A percentile compares a stretch with the other conserved stretches of the same genome.
These are phyloP conservation scores for Paraconiothyrium brasiliense DNA, from an alignment of 2,329 filamentous ascomycete genomes.

Conservation along the genomic window DNA sequence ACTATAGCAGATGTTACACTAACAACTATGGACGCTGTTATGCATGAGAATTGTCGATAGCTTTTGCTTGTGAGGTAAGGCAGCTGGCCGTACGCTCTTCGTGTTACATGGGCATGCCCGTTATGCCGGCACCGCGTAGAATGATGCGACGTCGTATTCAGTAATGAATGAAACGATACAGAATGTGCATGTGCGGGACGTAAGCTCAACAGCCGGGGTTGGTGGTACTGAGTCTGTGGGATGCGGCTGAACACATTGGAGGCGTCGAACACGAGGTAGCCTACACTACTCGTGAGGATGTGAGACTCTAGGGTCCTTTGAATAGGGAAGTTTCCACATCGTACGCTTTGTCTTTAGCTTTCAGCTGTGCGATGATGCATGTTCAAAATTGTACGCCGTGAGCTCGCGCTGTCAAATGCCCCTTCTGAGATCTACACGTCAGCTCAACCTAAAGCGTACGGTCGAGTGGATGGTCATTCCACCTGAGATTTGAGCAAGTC, in stretches of 20 bases:
- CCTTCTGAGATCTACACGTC: too few relatives aligned
- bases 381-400: too few relatives aligned
- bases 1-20: background rate
- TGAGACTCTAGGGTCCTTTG: too few relatives aligned
- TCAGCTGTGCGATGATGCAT: too few relatives aligned
- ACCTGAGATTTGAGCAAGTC: too few relatives aligned
- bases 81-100: background rate
- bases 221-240: background rate
- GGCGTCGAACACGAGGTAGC: slow-evolving; percentile 1
- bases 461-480: too few relatives aligned
- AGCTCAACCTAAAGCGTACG: too few relatives aligned
- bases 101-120: background rate
- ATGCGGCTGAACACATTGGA: slow-evolving; percentile 11
- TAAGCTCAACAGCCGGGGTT: slow-evolving; percentile 4
- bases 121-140: background rate
- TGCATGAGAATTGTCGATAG: too few relatives aligned
- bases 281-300: background rate
- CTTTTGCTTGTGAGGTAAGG: background rate
- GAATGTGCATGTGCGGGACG: background rate
- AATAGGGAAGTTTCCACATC: background rate
- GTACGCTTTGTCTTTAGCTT: too few relatives aligned
- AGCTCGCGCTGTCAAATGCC: too few relatives aligned
- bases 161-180: too few relatives aligned
- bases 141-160: background rate
- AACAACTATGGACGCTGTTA: background rate